Evolutionary conservation across 225 moss, liverwort and hornwort species (phyloP), one percentile per base, ranked within the genome.

Genomic region (Neckera pumila): DNA sequence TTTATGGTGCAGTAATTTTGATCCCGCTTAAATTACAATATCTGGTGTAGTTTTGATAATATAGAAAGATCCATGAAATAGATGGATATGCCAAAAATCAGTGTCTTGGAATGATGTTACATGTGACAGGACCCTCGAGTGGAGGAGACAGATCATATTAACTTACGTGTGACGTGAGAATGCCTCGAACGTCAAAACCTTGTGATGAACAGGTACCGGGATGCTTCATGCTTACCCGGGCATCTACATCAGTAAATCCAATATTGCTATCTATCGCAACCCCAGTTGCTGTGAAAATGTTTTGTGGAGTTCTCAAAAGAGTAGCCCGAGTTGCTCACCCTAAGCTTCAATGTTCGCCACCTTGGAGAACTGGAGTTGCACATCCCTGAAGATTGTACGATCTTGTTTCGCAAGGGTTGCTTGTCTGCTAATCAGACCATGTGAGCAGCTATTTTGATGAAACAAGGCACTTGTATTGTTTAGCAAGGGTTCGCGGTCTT

Each of bases 161-260:
- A n/a, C n/a, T n/a, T 79, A 53, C 42, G 59, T 26, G 61, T 54
- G 87, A 89, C 89, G 85, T 85, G 87, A 89, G 90, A 85, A 87
- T 89, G 89, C 79, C 91, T 91, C 91, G 69, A 83, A 91, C 87
- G 87, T 87, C 89, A 85, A 79, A 89, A 53, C 83, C 85, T 60
- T 53, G 74, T 87, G 65, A 72, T 64, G 77, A 85, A 64, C 77
- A 85, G 60, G 67, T 71, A 80, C 84, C 49, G 61, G 84, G 67
- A 62, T 87, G 80, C 74, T 78, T 85, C 85, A 76, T 85, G 87
- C 71, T 88, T 84, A 58, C 57, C 89, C 11, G 71, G 77, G 64
- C 78, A 72, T 85, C 61, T 22, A 83, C 47, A 86, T 82, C 63
- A 45, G 72, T 53, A 87, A 84, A 65, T 83, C 73, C 86, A 86